Conservation (phyloP, 108 stramenopile genomes). For the Chaetoceros tenuissimus region DNA sequence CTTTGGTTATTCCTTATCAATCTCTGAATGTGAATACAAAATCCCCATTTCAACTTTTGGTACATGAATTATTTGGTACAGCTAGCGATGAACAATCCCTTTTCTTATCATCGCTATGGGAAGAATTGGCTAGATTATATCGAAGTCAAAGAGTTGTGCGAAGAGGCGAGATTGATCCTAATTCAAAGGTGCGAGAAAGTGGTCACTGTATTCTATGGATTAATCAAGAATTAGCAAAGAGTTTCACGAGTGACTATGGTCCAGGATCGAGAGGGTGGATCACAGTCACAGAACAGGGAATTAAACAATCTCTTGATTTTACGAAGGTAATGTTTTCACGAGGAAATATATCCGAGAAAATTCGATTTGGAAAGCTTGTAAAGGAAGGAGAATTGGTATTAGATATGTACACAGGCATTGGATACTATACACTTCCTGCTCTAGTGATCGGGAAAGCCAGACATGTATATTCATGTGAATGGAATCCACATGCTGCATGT, state of each 20-base stretch:
- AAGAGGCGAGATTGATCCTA: slow-evolving; percentile 63
- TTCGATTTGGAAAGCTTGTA: slow-evolving; percentile 71
- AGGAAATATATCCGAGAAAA: slow-evolving; percentile 91
- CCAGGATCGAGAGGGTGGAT: slow-evolving; percentile 72
- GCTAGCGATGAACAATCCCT: background rate
- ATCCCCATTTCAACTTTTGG: background rate
- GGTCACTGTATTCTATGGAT: slow-evolving; percentile 71
- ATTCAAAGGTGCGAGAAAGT: slow-evolving; percentile 61
- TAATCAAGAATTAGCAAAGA: background rate
- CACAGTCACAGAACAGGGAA: slow-evolving; percentile 86
- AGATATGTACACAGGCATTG: slow-evolving; percentile 95
- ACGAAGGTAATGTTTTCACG: slow-evolving; percentile 91
- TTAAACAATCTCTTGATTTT: slow-evolving; percentile 85
- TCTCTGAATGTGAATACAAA: slow-evolving; percentile 30
- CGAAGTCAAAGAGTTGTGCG: slow-evolving; percentile 54
- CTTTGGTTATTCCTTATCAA: slow-evolving; percentile 49
- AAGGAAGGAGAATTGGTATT: slow-evolving; percentile 64
- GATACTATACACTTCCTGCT: slow-evolving; percentile 92
- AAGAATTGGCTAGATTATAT: slow-evolving; percentile 25
- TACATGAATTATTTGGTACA: background rate
- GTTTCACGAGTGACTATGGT: slow-evolving; percentile 14
- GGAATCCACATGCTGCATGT: slow-evolving; percentile 77
- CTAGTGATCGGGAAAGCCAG: slow-evolving; percentile 59
- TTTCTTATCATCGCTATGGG: slow-evolving; percentile 30
- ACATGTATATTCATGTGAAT: slow-evolving; percentile 82